Percentiles rank a stretch among this genome's conserved stretches.
Conservation (phyloP, 345 rosid genomes). For the Raphanus raphanistrum region DNA sequence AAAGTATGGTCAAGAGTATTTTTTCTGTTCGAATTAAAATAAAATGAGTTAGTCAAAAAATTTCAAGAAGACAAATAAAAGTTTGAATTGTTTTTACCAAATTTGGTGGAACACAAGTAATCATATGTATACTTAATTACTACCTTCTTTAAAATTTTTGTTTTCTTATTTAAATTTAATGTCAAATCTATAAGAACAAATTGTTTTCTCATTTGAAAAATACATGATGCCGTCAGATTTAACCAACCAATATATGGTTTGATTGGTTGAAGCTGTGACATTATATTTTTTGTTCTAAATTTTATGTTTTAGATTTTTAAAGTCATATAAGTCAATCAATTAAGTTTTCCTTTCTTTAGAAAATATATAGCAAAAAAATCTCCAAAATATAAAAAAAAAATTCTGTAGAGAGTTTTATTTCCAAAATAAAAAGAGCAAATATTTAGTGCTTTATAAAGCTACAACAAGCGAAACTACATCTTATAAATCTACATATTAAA, state of each 20-base stretch:
- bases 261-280: too few species aligned
- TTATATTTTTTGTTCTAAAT: too few species aligned
- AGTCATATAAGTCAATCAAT: too few species aligned
- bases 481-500: too few species aligned
- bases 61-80: neutral
- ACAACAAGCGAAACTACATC: too few species aligned
- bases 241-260: neutral
- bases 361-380: too few species aligned
- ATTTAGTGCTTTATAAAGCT: too few species aligned
- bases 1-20: slow-evolving; percentile 17
- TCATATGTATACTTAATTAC: neutral
- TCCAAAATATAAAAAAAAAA: too few species aligned
- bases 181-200: neutral
- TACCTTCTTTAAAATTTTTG: neutral
- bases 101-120: neutral
- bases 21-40: neutral
- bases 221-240: neutral
- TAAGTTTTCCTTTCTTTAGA: too few species aligned
- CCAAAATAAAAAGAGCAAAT: too few species aligned
- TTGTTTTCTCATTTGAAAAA: neutral
- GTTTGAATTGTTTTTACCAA: neutral
- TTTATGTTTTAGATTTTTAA: too few species aligned
- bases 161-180: neutral
- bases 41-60: neutral
- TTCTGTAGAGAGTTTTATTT: too few species aligned